Base-by-base conservation (phyloP, 2,329 filamentous ascomycete species). In the Drechslerella coelobrocha region DNA sequence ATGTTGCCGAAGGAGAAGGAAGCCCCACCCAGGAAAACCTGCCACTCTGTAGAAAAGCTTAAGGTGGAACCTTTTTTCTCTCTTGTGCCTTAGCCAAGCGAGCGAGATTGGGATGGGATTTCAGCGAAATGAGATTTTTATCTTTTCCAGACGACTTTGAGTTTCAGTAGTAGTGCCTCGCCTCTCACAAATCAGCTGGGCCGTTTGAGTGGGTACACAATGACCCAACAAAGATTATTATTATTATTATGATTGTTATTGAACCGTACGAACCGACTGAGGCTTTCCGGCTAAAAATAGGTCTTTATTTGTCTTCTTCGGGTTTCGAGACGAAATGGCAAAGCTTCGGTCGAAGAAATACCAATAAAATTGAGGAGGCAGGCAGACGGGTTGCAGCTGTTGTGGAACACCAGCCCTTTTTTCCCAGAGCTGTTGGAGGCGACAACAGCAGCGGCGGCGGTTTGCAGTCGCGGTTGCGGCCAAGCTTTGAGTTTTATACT, bases 281-380 rank as follows among this genome's bases (percentile, higher is more conserved):
- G 50, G 41, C 34, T 14, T 19, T 61, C 52, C 37, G 56, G 29
- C 63, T 61, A 68, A 68, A 61, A 61, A 68, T 68, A 68, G 54
- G 29, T 6, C 29, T 12, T 31, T n/a, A n/a, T n/a, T n/a, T n/a
- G n/a, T n/a, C n/a, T n/a, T n/a, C n/a, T n/a, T n/a, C n/a, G 45
- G 43, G 37, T 21, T 24, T 8, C 27, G 54, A 39, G 41, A 39
- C 29, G 29, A 43, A 51, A 61, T 54, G 41, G 53, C 19, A 19
- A 39, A n/a, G 17, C 17, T 39, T 39, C 34, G 34, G 34, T 39
- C 17, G 34, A 39, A 39, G n/a, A n/a, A n/a, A n/a, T n/a, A n/a
- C 17, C 17, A n/a, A 39, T 14, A 14, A 69, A 69, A 62, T 69
- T 69, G 57, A 62, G 65, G 65, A 54, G 65, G 62, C 62, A 45